Evolutionary conservation across 2,329 filamentous ascomycete species (phyloP).

Genomic region (Monosporascus sp.): DNA sequence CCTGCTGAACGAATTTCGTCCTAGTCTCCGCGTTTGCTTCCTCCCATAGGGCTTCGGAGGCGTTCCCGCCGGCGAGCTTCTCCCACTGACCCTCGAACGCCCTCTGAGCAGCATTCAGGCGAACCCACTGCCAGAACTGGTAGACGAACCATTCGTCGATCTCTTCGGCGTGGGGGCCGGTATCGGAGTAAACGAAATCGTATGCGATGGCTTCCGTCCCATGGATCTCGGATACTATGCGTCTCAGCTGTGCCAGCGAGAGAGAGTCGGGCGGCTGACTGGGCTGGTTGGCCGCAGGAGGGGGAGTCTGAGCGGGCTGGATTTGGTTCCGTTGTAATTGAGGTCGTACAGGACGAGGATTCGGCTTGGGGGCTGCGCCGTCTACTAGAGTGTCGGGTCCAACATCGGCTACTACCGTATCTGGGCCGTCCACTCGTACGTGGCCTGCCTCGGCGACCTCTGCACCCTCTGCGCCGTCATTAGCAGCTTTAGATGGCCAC

Average conservation of each 20-base stretch:
- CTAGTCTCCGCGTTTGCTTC: conserved; percentile 53
- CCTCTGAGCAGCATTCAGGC: conserved; percentile 68
- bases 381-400: conserved; percentile 13
- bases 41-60: conserved; percentile 57
- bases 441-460: conserved; percentile 4
- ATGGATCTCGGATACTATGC: conserved; percentile 69
- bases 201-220: conserved; percentile 67
- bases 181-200: conserved; percentile 77
- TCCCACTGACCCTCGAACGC: conserved; percentile 76
- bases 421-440: conserved; percentile 24
- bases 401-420: conserved; percentile 26
- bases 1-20: conserved; percentile 50
- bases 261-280: conserved; percentile 59
- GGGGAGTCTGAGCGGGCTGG: conserved; percentile 22
- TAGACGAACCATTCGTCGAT: conserved; percentile 98
- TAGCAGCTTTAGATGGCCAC: conserved; percentile 34
- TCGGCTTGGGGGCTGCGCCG: conserved; percentile 8
- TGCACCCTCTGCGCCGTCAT: conserved; percentile 21
- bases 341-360: conserved; percentile 18
- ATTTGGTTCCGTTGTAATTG: conserved; percentile 24
- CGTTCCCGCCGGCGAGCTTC: conserved; percentile 38
- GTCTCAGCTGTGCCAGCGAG: conserved; percentile 67
- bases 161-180: conserved; percentile 73
- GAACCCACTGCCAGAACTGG: conserved; percentile 76
- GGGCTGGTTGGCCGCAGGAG: conserved; percentile 26